phyloP scores from a whole-genome alignment of 441 rosid species.

The Flueggea neowawraea region DNA sequence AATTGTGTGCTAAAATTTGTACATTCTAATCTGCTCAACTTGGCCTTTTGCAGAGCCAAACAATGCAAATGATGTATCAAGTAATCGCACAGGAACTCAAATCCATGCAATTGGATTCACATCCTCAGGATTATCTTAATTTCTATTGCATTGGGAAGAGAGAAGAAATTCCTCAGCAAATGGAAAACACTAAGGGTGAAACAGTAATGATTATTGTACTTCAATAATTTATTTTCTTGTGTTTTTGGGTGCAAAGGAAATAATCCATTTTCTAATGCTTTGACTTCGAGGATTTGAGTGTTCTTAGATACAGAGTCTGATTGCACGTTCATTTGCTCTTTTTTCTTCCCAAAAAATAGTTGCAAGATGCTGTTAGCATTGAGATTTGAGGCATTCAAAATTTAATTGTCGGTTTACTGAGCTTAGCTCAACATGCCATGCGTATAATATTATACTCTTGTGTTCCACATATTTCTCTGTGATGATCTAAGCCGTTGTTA shows the following conservation, averaged over 20 bases:
- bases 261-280: neutral
- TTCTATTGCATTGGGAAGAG: conserved; percentile 88
- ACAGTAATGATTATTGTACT: conserved; percentile 30
- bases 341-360: neutral
- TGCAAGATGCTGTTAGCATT: neutral
- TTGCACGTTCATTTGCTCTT: no score
- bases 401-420: neutral
- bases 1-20: neutral
- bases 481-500: no score
- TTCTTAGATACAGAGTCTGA: neutral
- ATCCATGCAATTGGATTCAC: conserved; percentile 38
- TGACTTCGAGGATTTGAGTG: neutral
- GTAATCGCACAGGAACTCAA: conserved; percentile 54
- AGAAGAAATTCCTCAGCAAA: conserved; percentile 40
- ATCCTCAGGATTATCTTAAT: conserved; percentile 88
- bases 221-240: neutral
- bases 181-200: conserved; percentile 30
- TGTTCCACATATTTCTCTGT: no score
- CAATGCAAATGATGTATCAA: conserved; percentile 87
- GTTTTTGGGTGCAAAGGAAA: neutral
- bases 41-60: conserved; percentile 67
- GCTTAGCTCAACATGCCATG: no score
- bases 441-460: no score
- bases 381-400: conserved; percentile 1
- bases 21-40: conserved; percentile 4